A percentile compares a stretch with the other conserved stretches of the same genome.
phyloP scores from a whole-genome alignment of 2,329 filamentous ascomycete species.

The Fusarium austroafricanum region DNA sequence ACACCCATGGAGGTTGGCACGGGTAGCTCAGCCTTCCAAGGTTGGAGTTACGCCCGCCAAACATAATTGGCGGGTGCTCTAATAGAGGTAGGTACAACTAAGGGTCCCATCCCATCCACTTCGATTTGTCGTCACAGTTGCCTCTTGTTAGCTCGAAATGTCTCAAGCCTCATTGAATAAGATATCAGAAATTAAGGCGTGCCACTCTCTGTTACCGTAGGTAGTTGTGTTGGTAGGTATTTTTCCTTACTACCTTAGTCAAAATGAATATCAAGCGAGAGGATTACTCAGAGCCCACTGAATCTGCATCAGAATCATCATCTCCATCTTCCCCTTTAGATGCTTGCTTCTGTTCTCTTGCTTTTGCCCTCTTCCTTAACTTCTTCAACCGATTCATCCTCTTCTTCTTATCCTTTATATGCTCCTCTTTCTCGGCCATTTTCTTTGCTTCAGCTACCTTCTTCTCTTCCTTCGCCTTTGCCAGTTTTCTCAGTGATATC shows the following conservation, averaged over 20 bases:
- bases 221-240: too few species aligned
- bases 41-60: conserved; percentile 24
- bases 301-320: conserved; percentile 32
- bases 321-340: conserved; percentile 38
- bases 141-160: neutral
- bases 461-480: conserved; percentile 56
- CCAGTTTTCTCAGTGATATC: conserved; percentile 61
- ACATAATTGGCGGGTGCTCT: conserved; percentile 40
- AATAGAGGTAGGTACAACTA: conserved; percentile 3
- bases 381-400: conserved; percentile 70
- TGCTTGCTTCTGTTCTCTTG: conserved; percentile 63
- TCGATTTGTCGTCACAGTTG: conserved; percentile 13
- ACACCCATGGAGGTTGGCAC: neutral
- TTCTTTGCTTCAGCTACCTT: conserved; percentile 55
- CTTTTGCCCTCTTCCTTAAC: conserved; percentile 68
- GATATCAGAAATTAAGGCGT: neutral
- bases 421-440: conserved; percentile 64
- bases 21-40: conserved; percentile 30
- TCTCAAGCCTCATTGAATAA: neutral
- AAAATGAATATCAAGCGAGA: neutral
- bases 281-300: conserved; percentile 29
- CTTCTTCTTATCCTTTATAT: conserved; percentile 71
- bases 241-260: neutral
- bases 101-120: conserved; percentile 4
- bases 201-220: too few species aligned